phyloP scores from a whole-genome alignment of 192 early-diverging fungal species.

The Lobosporangium transversale region DNA sequence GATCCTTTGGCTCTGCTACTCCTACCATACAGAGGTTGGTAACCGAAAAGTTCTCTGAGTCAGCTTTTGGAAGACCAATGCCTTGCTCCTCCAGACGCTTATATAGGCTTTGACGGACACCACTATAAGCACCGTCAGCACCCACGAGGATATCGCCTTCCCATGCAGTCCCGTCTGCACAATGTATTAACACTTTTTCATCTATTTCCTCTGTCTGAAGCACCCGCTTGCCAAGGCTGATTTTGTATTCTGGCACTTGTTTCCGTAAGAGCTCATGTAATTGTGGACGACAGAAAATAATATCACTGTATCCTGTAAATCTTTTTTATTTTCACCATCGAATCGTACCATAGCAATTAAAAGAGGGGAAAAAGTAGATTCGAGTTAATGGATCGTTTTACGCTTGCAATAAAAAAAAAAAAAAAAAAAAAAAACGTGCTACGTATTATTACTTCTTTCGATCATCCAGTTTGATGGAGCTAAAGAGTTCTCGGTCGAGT shows the following conservation, averaged over 20 bases:
- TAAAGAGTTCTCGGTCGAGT: background rate
- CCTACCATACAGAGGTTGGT: background rate
- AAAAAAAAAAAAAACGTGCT: too few species aligned
- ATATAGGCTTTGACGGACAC: background rate
- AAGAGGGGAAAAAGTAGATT: too few species aligned
- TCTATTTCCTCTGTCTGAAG: background rate
- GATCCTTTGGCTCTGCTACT: background rate
- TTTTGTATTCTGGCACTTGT: background rate
- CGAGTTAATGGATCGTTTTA: too few species aligned
- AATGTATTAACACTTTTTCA: background rate
- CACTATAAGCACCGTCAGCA: constrained; percentile 1
- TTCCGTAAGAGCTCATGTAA: background rate
- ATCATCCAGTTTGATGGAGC: background rate
- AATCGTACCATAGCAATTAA: background rate
- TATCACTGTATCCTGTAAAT: background rate
- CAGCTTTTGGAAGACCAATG: background rate
- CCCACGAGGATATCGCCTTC: background rate
- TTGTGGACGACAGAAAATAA: background rate
- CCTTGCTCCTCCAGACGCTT: background rate
- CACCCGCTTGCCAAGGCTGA: background rate
- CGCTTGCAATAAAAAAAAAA: too few species aligned
- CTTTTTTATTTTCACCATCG: background rate
- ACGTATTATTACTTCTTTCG: background rate
- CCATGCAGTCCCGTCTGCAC: background rate
- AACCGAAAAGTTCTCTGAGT: background rate